Base-by-base conservation (phyloP, 225 moss, liverwort and hornwort genomes). In the Takakia lepidozioides region DNA sequence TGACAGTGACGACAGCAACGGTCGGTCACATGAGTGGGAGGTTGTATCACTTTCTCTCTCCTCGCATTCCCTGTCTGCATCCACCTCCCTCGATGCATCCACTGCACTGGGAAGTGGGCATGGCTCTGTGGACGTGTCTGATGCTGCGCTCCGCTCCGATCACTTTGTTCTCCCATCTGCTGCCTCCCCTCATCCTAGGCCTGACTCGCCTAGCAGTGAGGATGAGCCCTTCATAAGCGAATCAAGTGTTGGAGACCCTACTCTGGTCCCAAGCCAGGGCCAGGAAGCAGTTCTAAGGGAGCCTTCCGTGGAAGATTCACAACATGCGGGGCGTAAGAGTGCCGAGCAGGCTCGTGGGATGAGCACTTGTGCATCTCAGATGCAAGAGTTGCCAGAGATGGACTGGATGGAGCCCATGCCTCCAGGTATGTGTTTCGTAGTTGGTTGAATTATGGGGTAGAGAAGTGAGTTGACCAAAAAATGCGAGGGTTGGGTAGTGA, bases 371-470 rank as follows among this genome's bases (percentile, higher is more conserved):
- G 67, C 21, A 2, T 54, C 78, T 8, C 54, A 71, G 42, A 52
- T 53, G 45, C 69, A 58, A 27, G 71, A 82, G 51, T 22, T 76
- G 29, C 71, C 81, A 19, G 86, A 77, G 49, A 63, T 83, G 81
- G 89, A 88, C 66, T 93, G 93, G 93, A 86, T 93, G 65, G 89
- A 93, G 51, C 88, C 93, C 4, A 67, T 70, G 26, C 48, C 86
- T 49, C 83, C 86, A 41, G 74, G 74, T 57, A 13, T 20, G 28
- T 20, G 20, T n/a, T 43, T 19, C 2, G 8, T 16, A 18, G 20
- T 19, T 19, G 10, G 10, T 43, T 43, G 17, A 18, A 43, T 3
- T 43, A 21, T 8, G 20, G 19, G 20, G 43, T 43, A 1, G 32
- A 32, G 32, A 7, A 32, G 32, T 10, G 43, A 16, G 17, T 43